Percentiles rank a stretch among this genome's conserved stretches.
These are phyloP conservation scores for Solanum ossicruentum DNA, from an alignment of 257 asterid genomes.

Conservation along the genomic window DNA sequence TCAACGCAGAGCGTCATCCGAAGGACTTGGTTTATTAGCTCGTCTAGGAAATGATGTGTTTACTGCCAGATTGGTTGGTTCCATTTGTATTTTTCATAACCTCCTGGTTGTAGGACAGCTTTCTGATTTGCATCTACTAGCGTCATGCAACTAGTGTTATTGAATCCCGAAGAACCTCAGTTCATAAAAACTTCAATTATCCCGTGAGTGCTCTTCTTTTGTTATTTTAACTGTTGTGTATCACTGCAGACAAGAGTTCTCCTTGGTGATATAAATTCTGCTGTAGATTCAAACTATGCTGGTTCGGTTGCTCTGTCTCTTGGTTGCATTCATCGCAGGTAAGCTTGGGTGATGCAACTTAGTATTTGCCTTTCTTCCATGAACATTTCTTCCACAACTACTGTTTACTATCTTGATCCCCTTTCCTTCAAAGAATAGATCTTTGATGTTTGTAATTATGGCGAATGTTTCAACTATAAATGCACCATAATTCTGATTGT, in stretches of 20 bases:
- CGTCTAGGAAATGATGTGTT: slow-evolving; percentile 91
- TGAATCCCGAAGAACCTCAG: background rate
- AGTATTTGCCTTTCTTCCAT: background rate
- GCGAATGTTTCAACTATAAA: background rate
- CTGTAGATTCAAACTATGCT: slow-evolving; percentile 52
- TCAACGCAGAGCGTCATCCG: slow-evolving; percentile 91
- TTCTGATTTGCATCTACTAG: background rate
- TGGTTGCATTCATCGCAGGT: slow-evolving; percentile 98
- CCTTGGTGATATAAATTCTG: slow-evolving; percentile 55
- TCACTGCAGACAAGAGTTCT: slow-evolving; percentile 71
- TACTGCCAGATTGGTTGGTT: slow-evolving; percentile 93
- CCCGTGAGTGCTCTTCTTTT: background rate
- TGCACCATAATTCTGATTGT: background rate
- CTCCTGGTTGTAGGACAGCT: background rate
- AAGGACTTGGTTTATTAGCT: slow-evolving; percentile 96
- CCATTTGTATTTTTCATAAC: background rate
- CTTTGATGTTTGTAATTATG: background rate
- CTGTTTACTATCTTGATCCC: background rate
- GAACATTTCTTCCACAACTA: background rate
- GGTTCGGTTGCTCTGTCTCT: slow-evolving; percentile 91
- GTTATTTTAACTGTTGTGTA: slow-evolving; percentile 11
- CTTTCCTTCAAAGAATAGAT: background rate
- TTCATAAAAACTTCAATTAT: background rate
- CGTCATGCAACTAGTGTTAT: background rate
- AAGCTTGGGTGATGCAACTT: slow-evolving; percentile 8